These are phyloP conservation scores for Rhinocladiella similis DNA, from an alignment of 2,329 filamentous ascomycete genomes.

Conservation along the genomic window DNA sequence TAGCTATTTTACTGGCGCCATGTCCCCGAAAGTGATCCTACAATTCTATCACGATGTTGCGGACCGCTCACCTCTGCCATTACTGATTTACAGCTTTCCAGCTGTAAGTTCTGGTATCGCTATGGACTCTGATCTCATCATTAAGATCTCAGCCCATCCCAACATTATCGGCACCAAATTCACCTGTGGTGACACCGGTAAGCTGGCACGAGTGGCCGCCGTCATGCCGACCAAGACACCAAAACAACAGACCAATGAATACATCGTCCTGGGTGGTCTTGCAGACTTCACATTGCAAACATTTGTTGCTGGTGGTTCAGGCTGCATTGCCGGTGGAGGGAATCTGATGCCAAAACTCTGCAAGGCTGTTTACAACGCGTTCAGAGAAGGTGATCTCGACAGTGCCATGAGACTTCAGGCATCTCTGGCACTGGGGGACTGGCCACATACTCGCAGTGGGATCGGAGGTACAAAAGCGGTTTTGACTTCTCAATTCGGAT, in stretches of 20 bases:
- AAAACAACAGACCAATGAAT: constrained; percentile 45
- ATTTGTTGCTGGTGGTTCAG: constrained; percentile 72
- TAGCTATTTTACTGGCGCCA: constrained; percentile 65
- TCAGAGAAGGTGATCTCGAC: constrained; percentile 68
- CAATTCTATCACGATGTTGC: constrained; percentile 61
- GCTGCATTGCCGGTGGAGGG: constrained; percentile 83
- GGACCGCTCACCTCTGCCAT: constrained; percentile 50
- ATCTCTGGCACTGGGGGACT: constrained; percentile 75
- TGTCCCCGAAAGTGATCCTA: constrained; percentile 56
- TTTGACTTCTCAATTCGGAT: constrained; percentile 77
- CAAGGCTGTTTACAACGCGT: constrained; percentile 76
- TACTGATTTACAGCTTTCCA: constrained; percentile 69
- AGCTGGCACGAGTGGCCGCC: constrained; percentile 77
- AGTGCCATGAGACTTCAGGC: constrained; percentile 76
- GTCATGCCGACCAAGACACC: constrained; percentile 63
- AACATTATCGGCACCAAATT: constrained; percentile 66
- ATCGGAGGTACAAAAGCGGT: constrained; percentile 85
- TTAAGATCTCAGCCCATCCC: constrained; percentile 51
- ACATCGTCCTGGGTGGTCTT: constrained; percentile 85
- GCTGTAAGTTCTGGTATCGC: constrained; percentile 67
- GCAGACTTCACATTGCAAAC: constrained; percentile 86
- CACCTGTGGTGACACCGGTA: constrained; percentile 61
- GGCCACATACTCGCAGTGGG: constrained; percentile 77
- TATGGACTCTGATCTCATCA: constrained; percentile 63
- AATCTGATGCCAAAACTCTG: constrained; percentile 84